phyloP scores from a whole-genome alignment of 352 stramenopile genomes.

The Globisporangium perplexum region DNA sequence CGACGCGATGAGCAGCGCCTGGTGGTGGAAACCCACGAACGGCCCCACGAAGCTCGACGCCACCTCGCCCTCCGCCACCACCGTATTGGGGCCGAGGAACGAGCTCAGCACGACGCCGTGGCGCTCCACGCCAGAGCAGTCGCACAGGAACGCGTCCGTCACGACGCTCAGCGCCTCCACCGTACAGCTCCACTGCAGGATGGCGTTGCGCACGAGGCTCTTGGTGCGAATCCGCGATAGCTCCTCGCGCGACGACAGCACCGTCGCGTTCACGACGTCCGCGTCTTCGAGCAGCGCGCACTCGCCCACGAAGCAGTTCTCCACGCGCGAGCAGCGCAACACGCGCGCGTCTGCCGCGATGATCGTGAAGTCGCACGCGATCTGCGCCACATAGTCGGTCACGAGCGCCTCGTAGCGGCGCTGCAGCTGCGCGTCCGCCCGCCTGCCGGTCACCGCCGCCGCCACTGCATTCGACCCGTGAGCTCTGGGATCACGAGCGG shows the following conservation, averaged over 20 bases:
- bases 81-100: conserved; percentile 83
- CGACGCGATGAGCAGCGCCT: conserved; percentile 89
- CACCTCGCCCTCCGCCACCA: conserved; percentile 86
- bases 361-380: conserved; percentile 46
- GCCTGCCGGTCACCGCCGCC: conserved; percentile 29
- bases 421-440: conserved; percentile 34
- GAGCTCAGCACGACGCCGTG: conserved; percentile 85
- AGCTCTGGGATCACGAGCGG: no score
- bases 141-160: conserved; percentile 63
- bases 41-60: conserved; percentile 90
- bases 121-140: conserved; percentile 69
- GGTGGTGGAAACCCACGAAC: conserved; percentile 94
- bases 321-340: conserved; percentile 52
- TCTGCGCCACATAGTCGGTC: conserved; percentile 35
- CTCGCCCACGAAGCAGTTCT: conserved; percentile 59
- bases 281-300: conserved; percentile 55
- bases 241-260: conserved; percentile 61
- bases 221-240: conserved; percentile 40
- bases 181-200: conserved; percentile 68
- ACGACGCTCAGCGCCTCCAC: conserved; percentile 69
- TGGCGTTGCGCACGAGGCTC: conserved; percentile 52
- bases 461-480: conserved; percentile 29
- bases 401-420: conserved; percentile 44
- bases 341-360: conserved; percentile 44
- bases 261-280: conserved; percentile 45